A percentile compares a stretch with the other conserved stretches of the same genome.
Evolutionary conservation across 495 filamentous ascomycete genomes (phyloP).

Genomic region (Pseudomonodictys pantanalensis): DNA sequence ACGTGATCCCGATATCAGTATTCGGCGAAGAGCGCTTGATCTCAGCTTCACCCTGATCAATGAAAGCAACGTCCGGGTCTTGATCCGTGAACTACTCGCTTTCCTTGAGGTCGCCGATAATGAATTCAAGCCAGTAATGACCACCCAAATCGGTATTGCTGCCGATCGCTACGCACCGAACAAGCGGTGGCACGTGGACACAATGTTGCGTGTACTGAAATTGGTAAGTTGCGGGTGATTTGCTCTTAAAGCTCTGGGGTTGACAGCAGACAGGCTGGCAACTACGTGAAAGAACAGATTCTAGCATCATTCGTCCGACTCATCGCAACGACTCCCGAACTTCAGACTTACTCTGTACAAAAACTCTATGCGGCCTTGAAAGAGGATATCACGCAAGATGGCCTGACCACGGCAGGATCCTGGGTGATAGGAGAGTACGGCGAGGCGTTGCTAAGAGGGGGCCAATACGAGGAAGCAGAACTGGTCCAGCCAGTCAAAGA

Average conservation of each 20-base stretch:
- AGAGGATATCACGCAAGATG: constrained; percentile 96
- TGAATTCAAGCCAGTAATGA: constrained; percentile 98
- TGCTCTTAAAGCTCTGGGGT: not conserved
- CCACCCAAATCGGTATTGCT: constrained; percentile 92
- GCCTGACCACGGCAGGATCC: constrained; percentile 85
- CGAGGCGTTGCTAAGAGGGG: constrained; percentile 79
- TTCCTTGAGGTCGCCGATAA: constrained; percentile 97
- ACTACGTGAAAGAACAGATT: constrained; percentile 97
- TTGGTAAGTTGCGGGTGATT: constrained; percentile 42
- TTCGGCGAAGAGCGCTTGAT: constrained; percentile 87
- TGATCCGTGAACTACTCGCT: constrained; percentile 86
- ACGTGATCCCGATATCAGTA: constrained; percentile 98
- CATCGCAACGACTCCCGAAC: constrained; percentile 87
- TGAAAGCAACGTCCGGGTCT: constrained; percentile 87
- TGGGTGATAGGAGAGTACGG: constrained; percentile 99
- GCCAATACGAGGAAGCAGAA: constrained; percentile 94
- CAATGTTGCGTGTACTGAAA: constrained; percentile 90
- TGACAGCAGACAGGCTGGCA: constrained; percentile 58
- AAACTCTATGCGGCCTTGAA: constrained; percentile 88
- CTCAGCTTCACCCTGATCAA: constrained; percentile 98
- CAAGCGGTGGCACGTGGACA: constrained; percentile 97
- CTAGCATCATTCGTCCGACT: constrained; percentile 93
- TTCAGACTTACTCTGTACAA: constrained; percentile 94
- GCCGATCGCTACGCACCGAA: constrained; percentile 94
- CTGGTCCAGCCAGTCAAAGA: constrained; percentile 86